phyloP scores from a whole-genome alignment of 176 grass and related monocot genomes.

The Saccharum officinarum region DNA sequence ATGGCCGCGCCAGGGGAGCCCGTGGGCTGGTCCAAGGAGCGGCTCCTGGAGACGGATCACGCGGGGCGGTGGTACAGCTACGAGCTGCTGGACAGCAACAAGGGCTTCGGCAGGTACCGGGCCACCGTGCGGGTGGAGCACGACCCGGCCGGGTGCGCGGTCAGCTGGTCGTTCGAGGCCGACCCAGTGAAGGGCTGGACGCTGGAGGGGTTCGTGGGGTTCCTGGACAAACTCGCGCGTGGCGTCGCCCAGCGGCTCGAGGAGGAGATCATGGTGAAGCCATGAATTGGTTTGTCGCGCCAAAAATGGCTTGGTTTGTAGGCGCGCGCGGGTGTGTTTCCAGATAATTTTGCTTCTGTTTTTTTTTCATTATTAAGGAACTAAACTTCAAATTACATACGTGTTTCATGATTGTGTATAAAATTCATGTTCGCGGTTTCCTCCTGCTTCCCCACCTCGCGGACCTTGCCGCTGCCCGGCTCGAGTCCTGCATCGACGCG shows the following conservation, averaged over 20 bases:
- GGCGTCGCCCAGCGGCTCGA: constrained; percentile 60
- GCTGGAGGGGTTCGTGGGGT: constrained; percentile 41
- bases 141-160: constrained; percentile 48
- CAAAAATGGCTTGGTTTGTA: too few species aligned
- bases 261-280: constrained; percentile 36
- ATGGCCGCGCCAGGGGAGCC: constrained; percentile 9
- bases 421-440: too few species aligned
- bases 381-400: too few species aligned
- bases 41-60: constrained; percentile 47
- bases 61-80: constrained; percentile 56
- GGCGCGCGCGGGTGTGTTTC: too few species aligned
- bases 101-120: constrained; percentile 74
- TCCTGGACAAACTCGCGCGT: constrained; percentile 53
- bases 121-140: constrained; percentile 51
- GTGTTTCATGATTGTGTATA: too few species aligned
- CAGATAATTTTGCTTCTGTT: too few species aligned
- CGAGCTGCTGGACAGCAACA: constrained; percentile 76
- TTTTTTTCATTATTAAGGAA: too few species aligned
- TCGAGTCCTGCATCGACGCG: background rate
- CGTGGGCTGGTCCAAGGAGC: constrained; percentile 73
- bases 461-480: background rate
- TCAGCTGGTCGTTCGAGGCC: constrained; percentile 62
- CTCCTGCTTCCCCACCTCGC: background rate
- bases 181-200: constrained; percentile 70
- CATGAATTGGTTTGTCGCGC: background rate